Percentiles rank a stretch among this genome's conserved stretches.
phyloP scores from a whole-genome alignment of 129 eudicot species.

The Escallonia herrerae region DNA sequence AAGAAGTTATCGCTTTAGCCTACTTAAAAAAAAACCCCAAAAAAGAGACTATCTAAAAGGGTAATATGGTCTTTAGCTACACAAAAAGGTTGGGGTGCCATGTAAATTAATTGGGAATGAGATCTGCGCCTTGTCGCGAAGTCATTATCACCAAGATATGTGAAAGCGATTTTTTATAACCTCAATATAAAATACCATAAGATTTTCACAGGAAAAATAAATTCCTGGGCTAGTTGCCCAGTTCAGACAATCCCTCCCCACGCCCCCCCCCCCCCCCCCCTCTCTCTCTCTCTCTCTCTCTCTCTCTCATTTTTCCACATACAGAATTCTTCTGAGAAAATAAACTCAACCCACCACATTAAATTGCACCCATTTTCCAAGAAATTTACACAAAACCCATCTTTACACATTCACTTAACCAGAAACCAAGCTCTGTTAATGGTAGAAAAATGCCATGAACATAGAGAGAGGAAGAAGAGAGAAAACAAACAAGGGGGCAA shows the following conservation, averaged over 20 bases:
- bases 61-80: too few relatives aligned
- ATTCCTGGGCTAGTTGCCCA: neutral
- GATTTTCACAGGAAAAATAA: neutral
- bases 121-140: slow-evolving; percentile 21
- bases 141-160: slow-evolving; percentile 31
- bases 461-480: neutral
- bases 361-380: neutral
- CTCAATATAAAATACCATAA: neutral
- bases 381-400: slow-evolving; percentile 1
- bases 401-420: neutral
- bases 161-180: slow-evolving; percentile 19
- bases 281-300: neutral
- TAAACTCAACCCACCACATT: neutral
- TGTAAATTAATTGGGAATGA: slow-evolving; percentile 8
- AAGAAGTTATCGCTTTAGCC: too few relatives aligned
- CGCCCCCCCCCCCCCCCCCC: neutral
- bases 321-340: neutral
- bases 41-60: too few relatives aligned
- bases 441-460: neutral
- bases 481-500: neutral
- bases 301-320: neutral
- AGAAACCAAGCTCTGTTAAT: slow-evolving; percentile 1
- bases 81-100: neutral
- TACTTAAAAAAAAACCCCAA: too few relatives aligned
- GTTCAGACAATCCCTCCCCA: neutral